Percentiles rank a stretch among this genome's conserved stretches.
These are phyloP conservation scores for Pseudoperonospora humuli DNA, from an alignment of 352 stramenopile species.

Conservation along the genomic window DNA sequence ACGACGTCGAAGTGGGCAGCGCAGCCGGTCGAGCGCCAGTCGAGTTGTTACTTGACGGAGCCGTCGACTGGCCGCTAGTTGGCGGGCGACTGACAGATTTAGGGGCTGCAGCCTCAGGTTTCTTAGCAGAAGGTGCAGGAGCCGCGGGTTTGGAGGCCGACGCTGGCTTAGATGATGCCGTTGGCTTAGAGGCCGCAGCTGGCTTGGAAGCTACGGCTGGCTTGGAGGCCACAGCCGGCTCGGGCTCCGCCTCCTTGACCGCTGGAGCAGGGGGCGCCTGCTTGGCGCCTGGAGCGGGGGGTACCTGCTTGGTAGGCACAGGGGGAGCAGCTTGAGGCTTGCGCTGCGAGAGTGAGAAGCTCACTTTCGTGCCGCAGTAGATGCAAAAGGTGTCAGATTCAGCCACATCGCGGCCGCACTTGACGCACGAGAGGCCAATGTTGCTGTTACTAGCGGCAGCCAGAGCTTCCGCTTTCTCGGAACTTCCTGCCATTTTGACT, in stretches of 20 bases:
- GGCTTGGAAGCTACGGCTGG: slow-evolving; percentile 6
- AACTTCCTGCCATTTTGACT: slow-evolving; percentile 53
- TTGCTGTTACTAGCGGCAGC: slow-evolving; percentile 19
- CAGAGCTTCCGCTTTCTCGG: slow-evolving; percentile 44
- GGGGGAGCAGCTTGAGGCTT: slow-evolving; percentile 19
- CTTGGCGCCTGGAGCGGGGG: slow-evolving; percentile 3
- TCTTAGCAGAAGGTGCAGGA: neutral
- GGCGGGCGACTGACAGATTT: slow-evolving; percentile 21
- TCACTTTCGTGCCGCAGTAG: slow-evolving; percentile 83
- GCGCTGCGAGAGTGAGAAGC: slow-evolving; percentile 48
- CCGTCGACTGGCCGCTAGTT: slow-evolving; percentile 23
- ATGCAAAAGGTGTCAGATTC: slow-evolving; percentile 79
- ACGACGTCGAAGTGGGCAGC: slow-evolving; percentile 14
- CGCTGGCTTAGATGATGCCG: too few relatives aligned
- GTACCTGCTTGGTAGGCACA: neutral
- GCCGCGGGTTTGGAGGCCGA: slow-evolving; percentile 8
- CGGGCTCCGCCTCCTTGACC: slow-evolving; percentile 2
- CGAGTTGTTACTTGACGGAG: slow-evolving; percentile 19
- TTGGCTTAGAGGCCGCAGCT: slow-evolving; percentile 7
- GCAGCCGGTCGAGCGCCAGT: slow-evolving; percentile 9
- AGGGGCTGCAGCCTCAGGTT: slow-evolving; percentile 9
- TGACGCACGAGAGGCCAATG: slow-evolving; percentile 52
- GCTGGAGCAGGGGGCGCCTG: neutral
- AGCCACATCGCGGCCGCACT: slow-evolving; percentile 67
- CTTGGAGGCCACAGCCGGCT: slow-evolving; percentile 1